Percentiles rank a stretch among this genome's conserved stretches.
Conservation (phyloP, 805 yeast genomes). For the Lachancea sp. region DNA sequence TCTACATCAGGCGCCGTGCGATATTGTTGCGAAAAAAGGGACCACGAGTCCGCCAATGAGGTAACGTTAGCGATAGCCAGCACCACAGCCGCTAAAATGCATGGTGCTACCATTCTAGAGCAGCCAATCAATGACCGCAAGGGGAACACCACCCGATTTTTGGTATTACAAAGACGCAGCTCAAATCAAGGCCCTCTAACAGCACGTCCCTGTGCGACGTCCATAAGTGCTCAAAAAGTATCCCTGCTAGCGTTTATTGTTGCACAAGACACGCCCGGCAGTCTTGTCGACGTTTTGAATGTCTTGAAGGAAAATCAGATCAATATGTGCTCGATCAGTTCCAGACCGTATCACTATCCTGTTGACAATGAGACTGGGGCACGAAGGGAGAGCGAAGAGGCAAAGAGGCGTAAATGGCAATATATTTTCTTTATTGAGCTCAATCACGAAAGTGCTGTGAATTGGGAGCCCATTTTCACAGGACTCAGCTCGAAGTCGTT, state of each 20-base stretch:
- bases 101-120: conserved; percentile 48
- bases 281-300: conserved; percentile 58
- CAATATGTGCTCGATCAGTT: conserved; percentile 64
- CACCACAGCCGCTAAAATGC: conserved; percentile 54
- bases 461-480: conserved; percentile 32
- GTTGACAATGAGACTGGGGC: conserved; percentile 29
- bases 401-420: conserved; percentile 50
- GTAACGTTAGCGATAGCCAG: conserved; percentile 69
- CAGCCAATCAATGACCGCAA: conserved; percentile 61
- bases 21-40: conserved; percentile 38
- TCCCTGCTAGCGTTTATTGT: conserved; percentile 62
- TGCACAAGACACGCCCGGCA: conserved; percentile 63
- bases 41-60: conserved; percentile 28
- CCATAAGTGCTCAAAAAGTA: conserved; percentile 21
- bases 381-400: background rate
- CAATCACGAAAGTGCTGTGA: conserved; percentile 23
- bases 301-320: conserved; percentile 49
- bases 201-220: conserved; percentile 6
- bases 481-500: conserved; percentile 41
- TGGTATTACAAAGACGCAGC: conserved; percentile 48
- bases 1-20: conserved; percentile 87
- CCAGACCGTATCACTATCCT: conserved; percentile 58
- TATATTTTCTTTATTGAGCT: conserved; percentile 76
- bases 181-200: conserved; percentile 12
- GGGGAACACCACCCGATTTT: conserved; percentile 80